Conservation (phyloP, 2,329 filamentous ascomycete genomes). For the Colletotrichum shisoi region DNA sequence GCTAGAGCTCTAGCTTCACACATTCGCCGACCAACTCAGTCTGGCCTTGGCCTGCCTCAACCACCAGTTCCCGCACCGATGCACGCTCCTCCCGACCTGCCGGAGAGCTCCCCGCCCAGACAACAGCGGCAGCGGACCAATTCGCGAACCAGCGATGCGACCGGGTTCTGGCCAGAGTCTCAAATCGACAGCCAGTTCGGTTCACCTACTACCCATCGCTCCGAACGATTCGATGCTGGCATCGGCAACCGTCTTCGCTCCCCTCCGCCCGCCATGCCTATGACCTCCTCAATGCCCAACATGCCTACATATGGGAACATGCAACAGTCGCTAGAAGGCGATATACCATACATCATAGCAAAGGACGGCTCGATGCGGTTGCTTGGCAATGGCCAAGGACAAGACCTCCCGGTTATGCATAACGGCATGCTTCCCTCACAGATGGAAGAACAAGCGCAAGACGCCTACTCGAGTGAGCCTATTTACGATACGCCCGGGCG, state of each 20-base stretch:
- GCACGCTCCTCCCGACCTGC: slow-evolving; percentile 40
- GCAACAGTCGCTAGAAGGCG: slow-evolving; percentile 29
- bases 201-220: slow-evolving; percentile 36
- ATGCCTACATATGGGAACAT: neutral
- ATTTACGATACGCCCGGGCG: slow-evolving; percentile 36
- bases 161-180: slow-evolving; percentile 38
- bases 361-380: slow-evolving; percentile 53
- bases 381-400: slow-evolving; percentile 40
- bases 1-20: slow-evolving; percentile 45
- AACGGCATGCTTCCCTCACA: slow-evolving; percentile 39
- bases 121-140: slow-evolving; percentile 39
- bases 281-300: neutral
- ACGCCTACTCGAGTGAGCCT: slow-evolving; percentile 18
- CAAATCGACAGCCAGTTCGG: slow-evolving; percentile 36
- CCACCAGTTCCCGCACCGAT: slow-evolving; percentile 31
- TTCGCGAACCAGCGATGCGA: slow-evolving; percentile 45
- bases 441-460: slow-evolving; percentile 40
- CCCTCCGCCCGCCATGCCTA: slow-evolving; percentile 19
- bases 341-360: slow-evolving; percentile 47
- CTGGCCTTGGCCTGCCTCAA: slow-evolving; percentile 42
- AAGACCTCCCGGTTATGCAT: slow-evolving; percentile 41
- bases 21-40: slow-evolving; percentile 43
- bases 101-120: slow-evolving; percentile 40
- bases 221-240: slow-evolving; percentile 31
- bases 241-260: slow-evolving; percentile 26